Conservation (phyloP, 345 rosid species). For the Salix caprea region DNA sequence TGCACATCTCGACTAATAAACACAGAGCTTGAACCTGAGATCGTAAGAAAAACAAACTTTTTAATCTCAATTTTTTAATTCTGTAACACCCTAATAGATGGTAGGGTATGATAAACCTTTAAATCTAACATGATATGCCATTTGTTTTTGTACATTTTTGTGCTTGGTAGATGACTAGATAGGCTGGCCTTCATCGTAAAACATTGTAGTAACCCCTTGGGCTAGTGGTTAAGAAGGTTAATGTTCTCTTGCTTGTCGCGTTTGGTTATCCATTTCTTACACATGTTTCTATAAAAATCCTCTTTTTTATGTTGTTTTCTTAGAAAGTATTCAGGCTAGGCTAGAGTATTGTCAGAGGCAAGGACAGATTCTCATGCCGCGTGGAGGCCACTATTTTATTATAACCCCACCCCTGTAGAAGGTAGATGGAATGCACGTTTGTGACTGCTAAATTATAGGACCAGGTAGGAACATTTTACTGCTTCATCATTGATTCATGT, state of each 20-base stretch:
- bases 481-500: slow-evolving; percentile 6
- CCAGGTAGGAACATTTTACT: slow-evolving; percentile 1
- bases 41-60: accelerated
- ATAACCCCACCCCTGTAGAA: not conserved
- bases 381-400: not conserved
- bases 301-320: no score
- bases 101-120: slow-evolving; percentile 17
- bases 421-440: not conserved
- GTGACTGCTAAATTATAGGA: not conserved
- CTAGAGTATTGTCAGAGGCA: no score
- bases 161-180: slow-evolving; percentile 5
- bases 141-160: slow-evolving; percentile 9
- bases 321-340: no score
- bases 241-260: not conserved
- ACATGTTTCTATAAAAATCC: no score
- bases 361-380: not conserved
- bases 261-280: no score
- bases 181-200: slow-evolving; percentile 24
- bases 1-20: no score
- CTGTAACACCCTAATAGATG: no score
- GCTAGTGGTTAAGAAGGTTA: no score
- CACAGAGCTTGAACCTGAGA: accelerated
- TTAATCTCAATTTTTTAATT: no score
- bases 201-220: not conserved
- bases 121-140: slow-evolving; percentile 19